Evolutionary conservation across 2,329 filamentous ascomycete genomes (phyloP), one percentile per base, ranked within the genome.

Genomic region (Pseudofabraea citricarpa): DNA sequence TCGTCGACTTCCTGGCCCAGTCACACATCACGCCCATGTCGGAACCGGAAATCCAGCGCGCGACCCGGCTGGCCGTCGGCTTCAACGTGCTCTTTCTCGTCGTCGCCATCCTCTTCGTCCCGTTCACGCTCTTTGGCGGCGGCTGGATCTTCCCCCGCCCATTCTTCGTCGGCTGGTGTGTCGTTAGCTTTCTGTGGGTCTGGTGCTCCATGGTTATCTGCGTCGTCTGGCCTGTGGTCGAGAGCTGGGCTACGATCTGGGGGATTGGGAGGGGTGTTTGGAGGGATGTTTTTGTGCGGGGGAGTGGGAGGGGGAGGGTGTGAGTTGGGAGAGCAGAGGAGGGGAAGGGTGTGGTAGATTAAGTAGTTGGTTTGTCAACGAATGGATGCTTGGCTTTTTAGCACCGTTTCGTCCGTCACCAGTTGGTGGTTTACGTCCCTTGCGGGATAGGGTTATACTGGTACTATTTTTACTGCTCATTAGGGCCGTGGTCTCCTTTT

Each of bases 11-110:
- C 45, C 63, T 70, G 5, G 64, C 65, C 44, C 48, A 56, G 8
- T 57, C 59, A 5, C 58, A 68, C 40, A 66, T 65, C n/a, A 60
- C 64, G 44, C 67, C 67, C 2, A 67, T 72, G 61, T 63, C 70
- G 33, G 61, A 64, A 0, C 52, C 55, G 5, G 52, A 61, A 5
- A 65, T 65, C 5, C 58, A 57, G 24, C 61, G 62, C 40, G 62
- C 61, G 1, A 61, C 61, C 24, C 57, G 57, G 3, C 54, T 72
- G 5, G 69, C 68, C 12, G 53, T 62, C 33, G 43, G 44, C 5
- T 64, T 64, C 33, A 65, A 64, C 36, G 23, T 60, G 9, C 45
- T 61, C 6, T 68, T 67, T 43, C 57, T 66, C 36, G 46, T 56
- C 5, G 43, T 67, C 2, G 63, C 60, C 0, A 57, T 69, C 26